Base-by-base conservation (phyloP, 805 yeast genomes). In the Yamadazyma akitaensis region DNA sequence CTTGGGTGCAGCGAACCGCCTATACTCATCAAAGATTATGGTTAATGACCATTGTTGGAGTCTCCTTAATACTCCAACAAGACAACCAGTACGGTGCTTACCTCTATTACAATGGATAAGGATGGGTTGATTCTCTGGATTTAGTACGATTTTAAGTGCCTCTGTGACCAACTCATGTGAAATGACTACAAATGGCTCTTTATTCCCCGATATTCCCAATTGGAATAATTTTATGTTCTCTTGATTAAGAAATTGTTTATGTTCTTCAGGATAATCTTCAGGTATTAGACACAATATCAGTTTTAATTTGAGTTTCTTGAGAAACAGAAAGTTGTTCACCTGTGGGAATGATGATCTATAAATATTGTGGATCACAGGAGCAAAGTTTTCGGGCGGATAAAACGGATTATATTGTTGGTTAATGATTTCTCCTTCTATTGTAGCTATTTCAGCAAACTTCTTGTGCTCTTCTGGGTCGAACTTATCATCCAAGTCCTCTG, bases 81-180 rank as follows among this genome's bases (percentile, higher is more conserved):
- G 73, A 64, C 98, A 94, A 0, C 99, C 99, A 0, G 99, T 94
- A 55, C 99, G 76, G 64, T 94, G 99, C 63, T 92, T 94, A 10
- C 99, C 99, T 49, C 97, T 72, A 67, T 94, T 94, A 67, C 99
- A 94, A 64, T 94, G 99, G 37, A 94, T 88, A 52, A 94, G 70
- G 11, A 94, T 72, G 1, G 99, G 99, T 48, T 90, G 98, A 64
- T 94, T 92, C 18, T 63, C 82, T 0, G 97, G 97, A 58, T 94
- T 76, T 13, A 89, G 63, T 12, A 89, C 88, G 30, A 90, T 85
- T 60, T 84, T 82, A 52, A 92, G 70, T 0, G 97, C 97, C 49
- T 81, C 79, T 1, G 91, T 85, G 26, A 94, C 80, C 33, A 85
- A 71, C 31, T 82, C 84, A 56, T 77, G 73, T 46, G 76, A 72